These are phyloP conservation scores for Scheffersomyces ergatensis DNA, from an alignment of 805 yeast genomes.

Conservation along the genomic window DNA sequence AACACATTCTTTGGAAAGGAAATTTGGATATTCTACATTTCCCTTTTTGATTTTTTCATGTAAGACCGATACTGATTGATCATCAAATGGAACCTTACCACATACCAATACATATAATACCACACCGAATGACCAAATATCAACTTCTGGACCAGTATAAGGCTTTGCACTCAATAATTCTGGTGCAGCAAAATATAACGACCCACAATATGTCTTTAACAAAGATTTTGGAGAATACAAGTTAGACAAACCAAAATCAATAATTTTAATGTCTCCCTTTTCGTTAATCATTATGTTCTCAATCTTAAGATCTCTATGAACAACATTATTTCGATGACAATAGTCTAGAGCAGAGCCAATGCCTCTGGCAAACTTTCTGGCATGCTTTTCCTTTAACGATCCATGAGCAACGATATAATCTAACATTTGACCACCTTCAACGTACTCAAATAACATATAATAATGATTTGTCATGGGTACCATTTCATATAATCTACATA, in stretches of 20 bases:
- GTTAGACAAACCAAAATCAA: slow-evolving; percentile 94
- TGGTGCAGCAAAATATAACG: slow-evolving; percentile 97
- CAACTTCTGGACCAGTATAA: slow-evolving; percentile 95
- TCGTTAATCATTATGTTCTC: slow-evolving; percentile 94
- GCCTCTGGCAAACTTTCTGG: slow-evolving; percentile 91
- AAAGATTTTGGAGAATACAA: slow-evolving; percentile 68
- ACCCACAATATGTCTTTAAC: slow-evolving; percentile 94
- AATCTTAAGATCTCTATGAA: slow-evolving; percentile 94
- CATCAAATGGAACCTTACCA: slow-evolving; percentile 98
- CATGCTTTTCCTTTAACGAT: slow-evolving; percentile 87
- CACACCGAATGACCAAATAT: slow-evolving; percentile 97
- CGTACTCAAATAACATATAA: slow-evolving; percentile 95
- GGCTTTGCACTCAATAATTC: slow-evolving; percentile 91
- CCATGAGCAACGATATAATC: slow-evolving; percentile 98
- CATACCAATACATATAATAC: slow-evolving; percentile 92
- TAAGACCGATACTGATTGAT: slow-evolving; percentile 83
- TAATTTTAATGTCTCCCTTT: slow-evolving; percentile 90
- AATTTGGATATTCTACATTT: slow-evolving; percentile 84
- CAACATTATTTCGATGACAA: slow-evolving; percentile 90
- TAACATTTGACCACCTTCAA: slow-evolving; percentile 95
- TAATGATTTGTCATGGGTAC: slow-evolving; percentile 96
- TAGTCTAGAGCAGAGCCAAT: slow-evolving; percentile 92
- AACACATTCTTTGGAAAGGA: slow-evolving; percentile 75
- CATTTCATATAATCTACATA: slow-evolving; percentile 89
- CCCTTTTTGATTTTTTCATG: slow-evolving; percentile 95